Percentiles rank a stretch among this genome's conserved stretches.
phyloP scores from a whole-genome alignment of 1,139 yeast genomes.

The Citeromyces siamensis region DNA sequence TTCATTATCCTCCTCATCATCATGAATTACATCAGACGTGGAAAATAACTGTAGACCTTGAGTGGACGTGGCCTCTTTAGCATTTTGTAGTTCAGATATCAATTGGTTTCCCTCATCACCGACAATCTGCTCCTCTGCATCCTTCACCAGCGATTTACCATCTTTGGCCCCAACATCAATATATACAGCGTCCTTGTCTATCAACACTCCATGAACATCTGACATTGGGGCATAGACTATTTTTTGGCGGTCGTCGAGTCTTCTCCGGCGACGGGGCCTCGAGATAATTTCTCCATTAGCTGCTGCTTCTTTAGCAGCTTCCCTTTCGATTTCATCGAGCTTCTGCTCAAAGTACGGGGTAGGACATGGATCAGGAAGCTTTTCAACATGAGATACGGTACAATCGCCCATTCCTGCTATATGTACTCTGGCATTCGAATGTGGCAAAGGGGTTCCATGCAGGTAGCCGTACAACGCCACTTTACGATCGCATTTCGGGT shows the following conservation, averaged over 20 bases:
- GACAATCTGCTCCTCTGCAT: slow-evolving; percentile 38
- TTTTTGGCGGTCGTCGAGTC: slow-evolving; percentile 89
- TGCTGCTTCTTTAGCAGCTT: slow-evolving; percentile 51
- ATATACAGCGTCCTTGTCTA: slow-evolving; percentile 95
- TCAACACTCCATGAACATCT: slow-evolving; percentile 94
- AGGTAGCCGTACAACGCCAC: slow-evolving; percentile 89
- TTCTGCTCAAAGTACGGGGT: slow-evolving; percentile 87
- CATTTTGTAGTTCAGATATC: slow-evolving; percentile 71
- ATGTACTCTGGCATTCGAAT: slow-evolving; percentile 70
- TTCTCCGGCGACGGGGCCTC: slow-evolving; percentile 52
- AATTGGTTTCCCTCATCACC: slow-evolving; percentile 54
- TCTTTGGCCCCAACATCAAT: slow-evolving; percentile 68
- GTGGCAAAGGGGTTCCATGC: slow-evolving; percentile 84
- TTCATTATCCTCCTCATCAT: slow-evolving; percentile 23
- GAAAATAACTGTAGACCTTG: slow-evolving; percentile 67
- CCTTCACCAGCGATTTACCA: slow-evolving; percentile 21
- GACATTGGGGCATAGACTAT: slow-evolving; percentile 98
- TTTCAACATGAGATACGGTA: slow-evolving; percentile 63
- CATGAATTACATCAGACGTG: slow-evolving; percentile 28
- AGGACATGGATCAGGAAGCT: slow-evolving; percentile 97
- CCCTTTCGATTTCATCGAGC: slow-evolving; percentile 68
- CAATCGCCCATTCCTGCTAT: slow-evolving; percentile 95
- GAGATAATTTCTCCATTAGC: slow-evolving; percentile 40
- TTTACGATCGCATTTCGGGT: slow-evolving; percentile 78
- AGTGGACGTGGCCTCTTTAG: slow-evolving; percentile 50